phyloP scores from a whole-genome alignment of 2,329 filamentous ascomycete species.

The Calonectria multiphialidica region DNA sequence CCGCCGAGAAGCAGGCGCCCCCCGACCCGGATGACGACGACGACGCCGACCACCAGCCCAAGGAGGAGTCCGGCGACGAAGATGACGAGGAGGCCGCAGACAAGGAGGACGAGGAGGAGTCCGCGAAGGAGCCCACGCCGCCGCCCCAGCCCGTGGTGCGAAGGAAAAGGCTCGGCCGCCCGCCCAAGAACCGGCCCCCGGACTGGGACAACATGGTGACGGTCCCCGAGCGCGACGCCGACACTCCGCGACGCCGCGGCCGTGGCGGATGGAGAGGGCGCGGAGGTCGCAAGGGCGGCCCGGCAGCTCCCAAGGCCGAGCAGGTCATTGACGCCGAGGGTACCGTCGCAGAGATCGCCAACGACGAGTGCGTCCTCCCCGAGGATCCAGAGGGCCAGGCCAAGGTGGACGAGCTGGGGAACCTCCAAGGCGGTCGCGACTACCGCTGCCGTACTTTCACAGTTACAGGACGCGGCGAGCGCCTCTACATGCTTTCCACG shows the following conservation, averaged over 20 bases:
- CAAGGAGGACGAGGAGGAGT: conserved; percentile 58
- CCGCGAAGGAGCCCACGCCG: conserved; percentile 65
- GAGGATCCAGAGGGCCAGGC: conserved; percentile 89
- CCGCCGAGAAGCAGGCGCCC: conserved; percentile 55
- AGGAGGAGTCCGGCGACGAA: conserved; percentile 62
- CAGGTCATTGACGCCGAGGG: conserved; percentile 95
- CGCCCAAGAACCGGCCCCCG: conserved; percentile 85
- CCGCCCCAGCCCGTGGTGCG: conserved; percentile 74
- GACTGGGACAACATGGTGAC: conserved; percentile 79
- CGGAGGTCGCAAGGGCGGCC: conserved; percentile 75
- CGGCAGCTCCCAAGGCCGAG: conserved; percentile 81
- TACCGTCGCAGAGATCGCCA: conserved; percentile 87
- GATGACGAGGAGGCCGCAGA: conserved; percentile 51
- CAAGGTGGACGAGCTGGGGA: conserved; percentile 92
- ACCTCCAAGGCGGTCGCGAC: conserved; percentile 85
- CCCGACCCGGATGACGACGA: conserved; percentile 51
- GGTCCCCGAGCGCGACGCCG: conserved; percentile 64
- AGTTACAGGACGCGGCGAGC: conserved; percentile 83
- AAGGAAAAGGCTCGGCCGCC: conserved; percentile 84
- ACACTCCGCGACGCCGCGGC: conserved; percentile 73
- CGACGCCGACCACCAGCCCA: conserved; percentile 64
- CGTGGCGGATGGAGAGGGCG: conserved; percentile 79
- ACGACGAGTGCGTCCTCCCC: conserved; percentile 92
- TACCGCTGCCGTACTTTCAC: conserved; percentile 97
- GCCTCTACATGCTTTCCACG: conserved; percentile 98